Base-by-base conservation (phyloP, 768 basidiomycete genomes). In the Exidia glandulosa region DNA sequence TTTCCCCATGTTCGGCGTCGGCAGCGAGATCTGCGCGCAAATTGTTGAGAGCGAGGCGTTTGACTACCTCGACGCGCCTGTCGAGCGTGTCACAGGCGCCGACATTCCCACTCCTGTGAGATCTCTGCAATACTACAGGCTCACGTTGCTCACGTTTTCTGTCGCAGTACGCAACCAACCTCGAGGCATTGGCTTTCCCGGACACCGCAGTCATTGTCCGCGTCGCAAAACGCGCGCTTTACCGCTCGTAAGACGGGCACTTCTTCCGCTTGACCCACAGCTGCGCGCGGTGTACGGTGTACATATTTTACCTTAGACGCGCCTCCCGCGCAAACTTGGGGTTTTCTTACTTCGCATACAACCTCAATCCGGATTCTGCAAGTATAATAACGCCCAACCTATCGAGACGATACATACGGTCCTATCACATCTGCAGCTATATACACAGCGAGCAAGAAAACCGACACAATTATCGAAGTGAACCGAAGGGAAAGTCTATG, bases 1-100 rank as follows among this genome's bases (percentile, higher is more conserved):
- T 37, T 99, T 96, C 92, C 96, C 96, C 37, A 86, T 83, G 56
- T 98, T 97, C 73, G 93, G 96, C 77, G 95, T 99, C 59, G 96
- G 96, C 64, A 94, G 93, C 66, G 96, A 99, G 75, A 95, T 99
- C 68, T 91, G 90, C 66, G 96, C 96, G 14, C 94, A 98, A 74
- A 92, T 98, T 66, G 80, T 95, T 59, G 96, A 99, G 80, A 91
- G 90, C 66, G 92, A 96, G 68, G 95, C 94, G 2, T 99, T 95
- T 70, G 94, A 98, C 76, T 97, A 92, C 78, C 87, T 99, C 34
- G 96, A 99, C 76, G 94, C 95, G 23, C 94, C 96, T 14, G 91
- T 97, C 59, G 96, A 99, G 80, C 87, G 96, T 63, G 79, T 99
- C 64, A 98, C 96, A 63, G 96, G 96, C 67, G 94, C 96, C 63